Evolutionary conservation across 768 basidiomycete species (phyloP), one percentile per base, ranked within the genome.

Genomic region (Lactifluus pinguis): DNA sequence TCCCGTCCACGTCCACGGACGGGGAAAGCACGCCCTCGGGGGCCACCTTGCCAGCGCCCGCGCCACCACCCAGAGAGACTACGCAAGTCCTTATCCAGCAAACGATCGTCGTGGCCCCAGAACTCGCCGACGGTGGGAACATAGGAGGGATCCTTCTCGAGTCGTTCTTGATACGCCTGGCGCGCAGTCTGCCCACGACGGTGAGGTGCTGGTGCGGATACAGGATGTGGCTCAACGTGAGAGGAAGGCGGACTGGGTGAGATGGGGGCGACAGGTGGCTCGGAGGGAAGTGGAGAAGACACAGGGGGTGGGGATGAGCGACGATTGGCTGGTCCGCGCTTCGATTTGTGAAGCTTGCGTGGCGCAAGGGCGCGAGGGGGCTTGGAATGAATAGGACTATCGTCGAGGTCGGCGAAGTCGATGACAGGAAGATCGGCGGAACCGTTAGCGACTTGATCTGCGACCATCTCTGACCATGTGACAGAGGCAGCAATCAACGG

Each of bases 51-150:
- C 85, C 88, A 85, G 62, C 81, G 80, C 45, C 85, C 88, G 59
- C 89, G 78, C 91, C 92, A 93, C 91, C 90, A 93, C 1, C 83
- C 84, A 73, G 89, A 92, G 49, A 94, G 73, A 69, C 85, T 87
- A 45, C 92, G 82, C 45, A 91, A 72, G 62, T 89, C 84, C 71
- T 89, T 89, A 72, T 90, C 87, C 70, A 92, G 76, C 57, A 93
- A 75, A 50, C 94, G 85, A 71, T 95, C 93, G 71, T 97, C 94
- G 69, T 97, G 94, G 5, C 89, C 86, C 92, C 92, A 97, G 69
- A 97, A 97, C 63, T 86, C 87, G 57, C 94, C 94, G 25, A 95
- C 88, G 29, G 85, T 87, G 25, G 94, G 94, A 32, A 92, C 88
- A 70, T 86, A 93, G 2, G 91, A 89, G 2, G 94, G 93, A 70